Base-by-base conservation (phyloP, 2,329 filamentous ascomycete species). In the Neonectria ditissima region DNA sequence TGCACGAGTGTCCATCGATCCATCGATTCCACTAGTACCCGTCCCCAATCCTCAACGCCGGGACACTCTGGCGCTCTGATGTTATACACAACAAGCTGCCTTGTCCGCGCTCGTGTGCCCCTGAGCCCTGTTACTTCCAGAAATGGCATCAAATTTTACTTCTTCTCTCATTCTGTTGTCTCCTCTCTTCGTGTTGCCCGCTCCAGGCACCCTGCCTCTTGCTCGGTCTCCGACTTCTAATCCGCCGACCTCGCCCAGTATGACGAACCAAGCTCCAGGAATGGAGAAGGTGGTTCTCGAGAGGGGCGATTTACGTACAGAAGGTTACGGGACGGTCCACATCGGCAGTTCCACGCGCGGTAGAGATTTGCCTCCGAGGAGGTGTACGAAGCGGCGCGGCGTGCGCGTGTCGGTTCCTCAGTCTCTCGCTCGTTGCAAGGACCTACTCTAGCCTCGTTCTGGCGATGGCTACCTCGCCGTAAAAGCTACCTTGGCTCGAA, bases 301-400 rank as follows among this genome's bases (percentile, higher is more conserved):
- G 55, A 48, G 60, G 60, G 60, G 48, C 60, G 43, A 47, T 58
- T 63, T 63, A 58, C 60, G 55, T 58, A 63, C 60, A 58, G 55
- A 52, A 59, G 54, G 28, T 43, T 47, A 63, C 28, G 50, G 48
- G 48, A 63, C 43, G 48, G 47, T 55, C 60, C 60, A 63, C 59
- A 56, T 44, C 54, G 59, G 55, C 43, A 63, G 43, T 59, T 58
- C 60, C 50, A 18, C 30, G 41, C 48, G 47, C 48, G 41, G 54
- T 34, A 63, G 45, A 47, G 55, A 51, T 58, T 26, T 43, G 48
- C 56, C 50, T 52, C 47, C 18, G 47, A 43, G 55, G 47, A 18
- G 37, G 47, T 22, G 47, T 48, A 14, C 6, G 34, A 37, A 7
- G 34, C 34, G 14, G 34, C 34, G 14, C 32, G 32, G 43, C 26